Conservation (phyloP, 2,329 filamentous ascomycete genomes). For the Fusarium burgessii region DNA sequence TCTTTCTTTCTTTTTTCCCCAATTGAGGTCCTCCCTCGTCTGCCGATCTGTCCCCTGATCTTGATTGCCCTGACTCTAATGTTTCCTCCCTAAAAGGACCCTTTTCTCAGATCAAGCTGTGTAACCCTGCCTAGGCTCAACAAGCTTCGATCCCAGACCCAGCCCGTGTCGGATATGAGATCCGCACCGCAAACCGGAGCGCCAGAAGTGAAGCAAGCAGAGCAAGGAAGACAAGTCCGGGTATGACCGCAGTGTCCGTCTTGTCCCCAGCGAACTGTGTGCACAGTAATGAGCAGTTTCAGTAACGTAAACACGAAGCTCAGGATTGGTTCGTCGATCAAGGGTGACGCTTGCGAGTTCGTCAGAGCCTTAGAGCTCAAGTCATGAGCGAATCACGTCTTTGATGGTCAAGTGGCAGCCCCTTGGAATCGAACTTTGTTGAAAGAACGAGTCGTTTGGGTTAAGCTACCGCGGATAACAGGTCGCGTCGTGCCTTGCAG, state of each 20-base stretch:
- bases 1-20: background rate
- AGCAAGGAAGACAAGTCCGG: constrained; percentile 37
- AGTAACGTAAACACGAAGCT: constrained; percentile 46
- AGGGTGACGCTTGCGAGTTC: constrained; percentile 33
- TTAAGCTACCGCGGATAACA: constrained; percentile 37
- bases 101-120: constrained; percentile 22
- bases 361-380: constrained; percentile 28
- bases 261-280: constrained; percentile 38
- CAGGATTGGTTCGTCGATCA: constrained; percentile 45
- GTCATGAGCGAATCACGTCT: constrained; percentile 39
- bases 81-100: constrained; percentile 19
- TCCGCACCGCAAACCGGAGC: constrained; percentile 36
- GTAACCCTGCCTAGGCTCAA: constrained; percentile 23
- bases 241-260: constrained; percentile 42
- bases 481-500: constrained; percentile 48
- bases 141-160: constrained; percentile 34
- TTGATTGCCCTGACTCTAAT: constrained; percentile 6
- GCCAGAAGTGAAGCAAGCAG: constrained; percentile 15
- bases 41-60: constrained; percentile 12
- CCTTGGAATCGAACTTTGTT: constrained; percentile 24
- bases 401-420: constrained; percentile 26
- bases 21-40: constrained; percentile 11
- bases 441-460: constrained; percentile 18
- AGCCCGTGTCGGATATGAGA: constrained; percentile 42
- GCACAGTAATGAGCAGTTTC: constrained; percentile 33